phyloP scores from a whole-genome alignment of 2,329 filamentous ascomycete genomes.

The Fusarium austroafricanum region DNA sequence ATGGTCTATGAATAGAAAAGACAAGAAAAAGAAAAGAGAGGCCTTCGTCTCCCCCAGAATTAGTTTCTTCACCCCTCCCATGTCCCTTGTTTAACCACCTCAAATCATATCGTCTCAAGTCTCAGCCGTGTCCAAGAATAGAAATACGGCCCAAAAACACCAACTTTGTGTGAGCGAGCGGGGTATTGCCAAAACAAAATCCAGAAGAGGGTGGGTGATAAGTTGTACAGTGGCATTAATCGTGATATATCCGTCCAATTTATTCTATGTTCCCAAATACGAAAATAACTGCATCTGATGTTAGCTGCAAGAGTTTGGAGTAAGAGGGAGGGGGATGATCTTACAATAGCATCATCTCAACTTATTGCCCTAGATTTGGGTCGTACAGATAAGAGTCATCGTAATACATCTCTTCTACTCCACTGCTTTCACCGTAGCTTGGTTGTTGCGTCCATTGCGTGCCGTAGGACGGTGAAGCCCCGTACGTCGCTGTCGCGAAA shows the following conservation, averaged over 20 bases:
- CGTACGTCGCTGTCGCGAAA: conserved; percentile 47
- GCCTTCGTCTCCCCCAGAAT: neutral
- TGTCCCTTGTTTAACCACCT: conserved; percentile 1
- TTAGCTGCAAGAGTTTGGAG: neutral
- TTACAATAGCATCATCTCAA: conserved; percentile 21
- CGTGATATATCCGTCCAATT: conserved; percentile 22
- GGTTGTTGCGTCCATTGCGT: conserved; percentile 44
- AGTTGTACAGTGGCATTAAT: conserved; percentile 36
- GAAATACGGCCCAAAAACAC: conserved; percentile 20
- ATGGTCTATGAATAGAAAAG: conserved; percentile 38
- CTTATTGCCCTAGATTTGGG: conserved; percentile 33
- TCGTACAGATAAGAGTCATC: conserved; percentile 50
- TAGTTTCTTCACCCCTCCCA: neutral
- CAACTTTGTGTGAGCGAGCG: conserved; percentile 38
- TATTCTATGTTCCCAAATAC: conserved; percentile 8
- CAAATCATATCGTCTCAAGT: conserved; percentile 19
- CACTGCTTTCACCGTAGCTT: conserved; percentile 51
- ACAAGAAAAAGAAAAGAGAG: neutral
- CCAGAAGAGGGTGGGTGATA: conserved; percentile 17
- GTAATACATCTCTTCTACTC: conserved; percentile 50
- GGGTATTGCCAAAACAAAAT: conserved; percentile 35
- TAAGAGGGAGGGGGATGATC: neutral
- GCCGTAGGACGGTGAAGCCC: conserved; percentile 40
- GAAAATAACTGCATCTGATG: conserved; percentile 7
- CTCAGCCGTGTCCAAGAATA: conserved; percentile 30